A percentile compares a stretch with the other conserved stretches of the same genome.
These are phyloP conservation scores for Mycena sanguinolenta DNA, from an alignment of 768 basidiomycete genomes.

Conservation along the genomic window DNA sequence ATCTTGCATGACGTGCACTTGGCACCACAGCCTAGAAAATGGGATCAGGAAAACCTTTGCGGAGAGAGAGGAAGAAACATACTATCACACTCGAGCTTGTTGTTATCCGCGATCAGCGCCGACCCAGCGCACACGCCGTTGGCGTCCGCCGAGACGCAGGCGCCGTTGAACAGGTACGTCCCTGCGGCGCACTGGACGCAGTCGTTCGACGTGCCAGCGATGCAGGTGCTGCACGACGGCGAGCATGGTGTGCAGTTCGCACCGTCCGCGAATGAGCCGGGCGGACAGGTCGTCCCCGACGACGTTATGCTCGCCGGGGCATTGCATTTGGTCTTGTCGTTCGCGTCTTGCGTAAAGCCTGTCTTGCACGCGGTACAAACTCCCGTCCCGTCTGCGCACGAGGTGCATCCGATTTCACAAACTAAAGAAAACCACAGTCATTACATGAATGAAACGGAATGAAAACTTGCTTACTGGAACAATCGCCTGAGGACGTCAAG, in stretches of 20 bases:
- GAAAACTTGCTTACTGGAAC: slow-evolving; percentile 62
- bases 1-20: slow-evolving; percentile 85
- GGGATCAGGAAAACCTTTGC: slow-evolving; percentile 4
- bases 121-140: slow-evolving; percentile 81
- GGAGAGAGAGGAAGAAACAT: slow-evolving; percentile 43
- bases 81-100: slow-evolving; percentile 86
- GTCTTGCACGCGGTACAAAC: slow-evolving; percentile 77
- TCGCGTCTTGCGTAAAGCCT: slow-evolving; percentile 74
- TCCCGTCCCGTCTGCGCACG: slow-evolving; percentile 75
- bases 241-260: slow-evolving; percentile 70
- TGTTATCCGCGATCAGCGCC: slow-evolving; percentile 79
- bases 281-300: slow-evolving; percentile 70
- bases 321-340: slow-evolving; percentile 75
- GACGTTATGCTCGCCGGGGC: slow-evolving; percentile 65
- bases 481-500: slow-evolving; percentile 67
- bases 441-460: neutral
- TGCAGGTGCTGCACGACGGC: slow-evolving; percentile 76
- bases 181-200: slow-evolving; percentile 78
- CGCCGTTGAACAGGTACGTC: slow-evolving; percentile 71
- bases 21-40: slow-evolving; percentile 73
- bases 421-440: slow-evolving; percentile 48
- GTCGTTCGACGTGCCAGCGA: slow-evolving; percentile 70
- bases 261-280: slow-evolving; percentile 71
- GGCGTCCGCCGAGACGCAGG: slow-evolving; percentile 73
- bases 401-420: slow-evolving; percentile 74